Evolutionary conservation across 2,329 filamentous ascomycete genomes (phyloP).

Genomic region (Rhinocladiella similis): DNA sequence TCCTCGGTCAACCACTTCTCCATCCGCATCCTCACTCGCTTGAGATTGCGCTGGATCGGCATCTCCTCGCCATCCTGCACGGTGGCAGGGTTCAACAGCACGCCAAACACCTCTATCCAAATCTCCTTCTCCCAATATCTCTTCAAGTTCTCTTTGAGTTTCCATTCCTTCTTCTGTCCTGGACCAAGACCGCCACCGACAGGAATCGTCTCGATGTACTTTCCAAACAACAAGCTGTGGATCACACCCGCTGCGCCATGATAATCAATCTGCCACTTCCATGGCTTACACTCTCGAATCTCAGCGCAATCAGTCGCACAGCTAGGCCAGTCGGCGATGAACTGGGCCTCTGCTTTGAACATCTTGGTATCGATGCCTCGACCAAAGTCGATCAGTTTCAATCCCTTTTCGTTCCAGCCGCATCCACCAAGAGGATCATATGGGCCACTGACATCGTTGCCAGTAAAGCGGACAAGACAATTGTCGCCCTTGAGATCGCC

Average conservation of each 20-base stretch:
- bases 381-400: slow-evolving; percentile 92
- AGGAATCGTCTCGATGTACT: slow-evolving; percentile 78
- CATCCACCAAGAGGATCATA: slow-evolving; percentile 73
- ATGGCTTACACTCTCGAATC: slow-evolving; percentile 89
- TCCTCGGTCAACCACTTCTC: slow-evolving; percentile 29
- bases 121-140: slow-evolving; percentile 95
- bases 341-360: slow-evolving; percentile 75
- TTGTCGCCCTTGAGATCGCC: slow-evolving; percentile 97
- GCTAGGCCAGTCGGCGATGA: slow-evolving; percentile 95
- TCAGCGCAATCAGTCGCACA: slow-evolving; percentile 86
- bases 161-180: slow-evolving; percentile 64
- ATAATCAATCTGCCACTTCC: slow-evolving; percentile 98
- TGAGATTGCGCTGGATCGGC: slow-evolving; percentile 58
- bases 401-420: slow-evolving; percentile 78
- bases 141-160: slow-evolving; percentile 80
- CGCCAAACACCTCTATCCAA: slow-evolving; percentile 79
- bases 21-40: slow-evolving; percentile 22
- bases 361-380: slow-evolving; percentile 89
- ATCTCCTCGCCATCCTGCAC: slow-evolving; percentile 66
- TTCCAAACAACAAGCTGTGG: slow-evolving; percentile 87
- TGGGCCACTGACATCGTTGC: slow-evolving; percentile 53
- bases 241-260: slow-evolving; percentile 87
- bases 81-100: slow-evolving; percentile 76
- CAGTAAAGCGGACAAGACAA: slow-evolving; percentile 75
- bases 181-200: slow-evolving; percentile 24